Evolutionary conservation across 768 basidiomycete genomes (phyloP).

Genomic region (Suillus spraguei): DNA sequence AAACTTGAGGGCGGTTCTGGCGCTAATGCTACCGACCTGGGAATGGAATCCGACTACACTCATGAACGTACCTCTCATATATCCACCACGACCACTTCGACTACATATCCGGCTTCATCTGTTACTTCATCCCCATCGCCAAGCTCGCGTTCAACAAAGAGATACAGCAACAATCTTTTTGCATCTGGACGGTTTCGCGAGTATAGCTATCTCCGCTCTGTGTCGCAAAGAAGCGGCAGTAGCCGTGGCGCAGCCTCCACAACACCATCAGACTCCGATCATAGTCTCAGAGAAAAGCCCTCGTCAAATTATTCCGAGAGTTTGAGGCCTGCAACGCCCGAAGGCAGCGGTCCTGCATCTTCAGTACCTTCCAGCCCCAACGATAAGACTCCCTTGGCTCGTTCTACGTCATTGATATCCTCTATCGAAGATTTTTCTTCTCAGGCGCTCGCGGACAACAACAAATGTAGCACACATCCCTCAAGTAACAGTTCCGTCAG

Average conservation of each 20-base stretch:
- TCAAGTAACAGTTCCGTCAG: slow-evolving; percentile 51
- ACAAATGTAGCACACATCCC: slow-evolving; percentile 16
- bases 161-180: slow-evolving; percentile 87
- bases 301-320: slow-evolving; percentile 46
- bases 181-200: slow-evolving; percentile 81
- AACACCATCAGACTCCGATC: slow-evolving; percentile 48
- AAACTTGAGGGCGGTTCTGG: slow-evolving; percentile 19
- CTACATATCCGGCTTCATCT: slow-evolving; percentile 43
- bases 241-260: slow-evolving; percentile 41
- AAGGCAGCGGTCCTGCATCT: slow-evolving; percentile 43
- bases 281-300: slow-evolving; percentile 48
- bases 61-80: slow-evolving; percentile 37
- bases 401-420: slow-evolving; percentile 44
- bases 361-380: slow-evolving; percentile 47
- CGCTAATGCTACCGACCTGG: slow-evolving; percentile 19
- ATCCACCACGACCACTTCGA: slow-evolving; percentile 40
- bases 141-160: slow-evolving; percentile 55
- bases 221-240: slow-evolving; percentile 47
- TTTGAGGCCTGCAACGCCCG: slow-evolving; percentile 58
- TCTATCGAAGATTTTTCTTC: slow-evolving; percentile 33
- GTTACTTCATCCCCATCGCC: slow-evolving; percentile 36
- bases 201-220: slow-evolving; percentile 66
- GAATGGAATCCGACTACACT: slow-evolving; percentile 32
- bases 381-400: slow-evolving; percentile 40
- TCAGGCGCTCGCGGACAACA: slow-evolving; percentile 20